A percentile compares a stretch with the other conserved stretches of the same genome.
phyloP scores from a whole-genome alignment of 1,284 basidiomycete genomes.

The Naganishia albida region DNA sequence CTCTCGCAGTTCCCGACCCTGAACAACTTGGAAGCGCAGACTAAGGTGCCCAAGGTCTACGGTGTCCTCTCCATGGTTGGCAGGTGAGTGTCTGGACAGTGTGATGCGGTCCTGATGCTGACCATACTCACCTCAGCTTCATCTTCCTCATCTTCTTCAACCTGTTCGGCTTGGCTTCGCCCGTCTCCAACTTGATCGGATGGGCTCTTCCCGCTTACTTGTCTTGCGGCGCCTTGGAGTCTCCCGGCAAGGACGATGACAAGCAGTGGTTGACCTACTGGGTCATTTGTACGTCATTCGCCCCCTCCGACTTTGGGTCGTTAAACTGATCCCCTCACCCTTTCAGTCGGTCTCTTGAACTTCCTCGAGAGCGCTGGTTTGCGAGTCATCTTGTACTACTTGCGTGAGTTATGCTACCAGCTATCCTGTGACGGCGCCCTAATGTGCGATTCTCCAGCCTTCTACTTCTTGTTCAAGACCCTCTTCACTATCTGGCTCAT shows the following conservation, averaged over 20 bases:
- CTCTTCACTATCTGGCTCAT: conserved; percentile 74
- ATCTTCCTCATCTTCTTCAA: conserved; percentile 56
- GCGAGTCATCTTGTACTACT: conserved; percentile 52
- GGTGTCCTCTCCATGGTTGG: conserved; percentile 72
- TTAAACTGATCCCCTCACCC: neutral
- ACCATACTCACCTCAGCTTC: conserved; percentile 31
- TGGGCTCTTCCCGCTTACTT: conserved; percentile 56
- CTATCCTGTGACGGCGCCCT: no score
- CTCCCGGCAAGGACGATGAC: conserved; percentile 54
- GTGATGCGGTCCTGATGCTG: neutral
- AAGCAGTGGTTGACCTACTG: conserved; percentile 57
- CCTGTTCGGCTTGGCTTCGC: conserved; percentile 54
- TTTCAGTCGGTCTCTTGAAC: conserved; percentile 49
- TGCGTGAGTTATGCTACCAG: no score
- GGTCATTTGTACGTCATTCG: conserved; percentile 38
- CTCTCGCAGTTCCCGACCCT: conserved; percentile 88
- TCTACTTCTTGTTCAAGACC: conserved; percentile 90
- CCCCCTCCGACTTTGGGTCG: neutral
- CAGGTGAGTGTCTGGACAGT: conserved; percentile 53
- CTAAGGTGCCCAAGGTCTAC: conserved; percentile 90
- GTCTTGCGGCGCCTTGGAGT: conserved; percentile 55
- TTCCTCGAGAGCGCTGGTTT: conserved; percentile 52
- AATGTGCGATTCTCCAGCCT: no score
- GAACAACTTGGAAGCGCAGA: conserved; percentile 80
- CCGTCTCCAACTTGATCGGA: conserved; percentile 55